Percentiles rank a stretch among this genome's conserved stretches.
phyloP scores from a whole-genome alignment of 805 yeast genomes.

The Candida argentea region DNA sequence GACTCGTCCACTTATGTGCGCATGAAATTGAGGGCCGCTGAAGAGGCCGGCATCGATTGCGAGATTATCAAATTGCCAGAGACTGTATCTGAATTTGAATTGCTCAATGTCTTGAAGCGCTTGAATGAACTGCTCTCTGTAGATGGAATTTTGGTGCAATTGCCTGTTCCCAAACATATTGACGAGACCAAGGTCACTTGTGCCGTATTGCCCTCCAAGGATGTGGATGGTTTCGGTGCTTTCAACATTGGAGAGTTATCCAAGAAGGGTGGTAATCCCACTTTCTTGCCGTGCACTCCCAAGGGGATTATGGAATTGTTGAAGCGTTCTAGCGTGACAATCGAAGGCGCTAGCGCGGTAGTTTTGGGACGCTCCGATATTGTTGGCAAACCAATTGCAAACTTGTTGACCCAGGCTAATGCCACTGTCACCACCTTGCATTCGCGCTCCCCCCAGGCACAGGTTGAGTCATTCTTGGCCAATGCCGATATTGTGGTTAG shows the following conservation, averaged over 20 bases:
- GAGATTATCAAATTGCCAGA: conserved; percentile 50
- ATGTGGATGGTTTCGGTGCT: conserved; percentile 79
- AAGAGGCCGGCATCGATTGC: conserved; percentile 58
- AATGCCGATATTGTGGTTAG: conserved; percentile 70
- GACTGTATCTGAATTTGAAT: conserved; percentile 42
- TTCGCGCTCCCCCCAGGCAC: conserved; percentile 47
- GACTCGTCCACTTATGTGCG: conserved; percentile 77
- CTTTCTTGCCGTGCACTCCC: conserved; percentile 76
- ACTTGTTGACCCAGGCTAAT: conserved; percentile 56
- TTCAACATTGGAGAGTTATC: conserved; percentile 69
- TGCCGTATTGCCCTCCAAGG: conserved; percentile 57
- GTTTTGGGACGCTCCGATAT: conserved; percentile 80
- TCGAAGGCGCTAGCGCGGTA: conserved; percentile 67
- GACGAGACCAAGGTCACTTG: conserved; percentile 60
- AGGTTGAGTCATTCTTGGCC: conserved; percentile 35
- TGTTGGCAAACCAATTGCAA: conserved; percentile 75
- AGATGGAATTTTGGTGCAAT: conserved; percentile 67
- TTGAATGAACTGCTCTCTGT: conserved; percentile 52
- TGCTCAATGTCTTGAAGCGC: conserved; percentile 41
- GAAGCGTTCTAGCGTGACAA: conserved; percentile 41
- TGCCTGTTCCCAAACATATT: conserved; percentile 66
- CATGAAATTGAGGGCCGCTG: conserved; percentile 72
- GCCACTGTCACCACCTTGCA: conserved; percentile 75
- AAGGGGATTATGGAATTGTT: conserved; percentile 65
- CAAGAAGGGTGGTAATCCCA: conserved; percentile 63